Base-by-base conservation (phyloP, 148 eudicot species). In the Bassia scoparia region DNA sequence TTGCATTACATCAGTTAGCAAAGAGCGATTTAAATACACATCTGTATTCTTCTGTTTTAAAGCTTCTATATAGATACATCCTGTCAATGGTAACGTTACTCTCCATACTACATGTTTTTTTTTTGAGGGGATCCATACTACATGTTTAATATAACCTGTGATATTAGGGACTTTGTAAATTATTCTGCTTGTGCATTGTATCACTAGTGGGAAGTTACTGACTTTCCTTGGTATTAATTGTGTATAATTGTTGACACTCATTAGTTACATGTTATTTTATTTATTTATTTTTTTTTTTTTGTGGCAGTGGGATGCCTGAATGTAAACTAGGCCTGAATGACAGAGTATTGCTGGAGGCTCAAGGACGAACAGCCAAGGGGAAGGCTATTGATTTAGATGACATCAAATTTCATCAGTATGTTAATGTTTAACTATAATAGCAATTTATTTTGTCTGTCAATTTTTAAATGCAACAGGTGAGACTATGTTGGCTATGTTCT, bases 301-400 rank as follows among this genome's bases (percentile, higher is more conserved):
- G 34, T 75, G 82, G 85, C 93, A 95, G 98, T 89, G 98, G 98
- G 77, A 95, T 95, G 98, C 98, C 98, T 13, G 98, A 95, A 80
- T 95, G 98, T 85, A 95, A 95, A 78, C 89, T 95, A 35, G 98
- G 98, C 76, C 87, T 95, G 53, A 95, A 95, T 79, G 98, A 95
- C 75, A 84, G 97, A 85, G 90, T 95, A 27, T 74, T 95, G 72
- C 79, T 95, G 86, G 98, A 95, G 78, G 98, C 98, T 48, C 98
- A 95, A 83, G 97, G 98, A 37, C 84, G 88, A 78, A 64, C 97
- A 27, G 77, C 92, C n/a, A 95, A 87, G 78, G 98, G 98, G 74
- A 95, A 91, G 72, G 91, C 98, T 70, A 95, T 95, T 76, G 98
- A 95, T 82, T 77, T 95, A 70, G 98, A 95, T 54, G 97, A 95